A percentile compares a stretch with the other conserved stretches of the same genome.
These are phyloP conservation scores for Blumeria hordei DNA, from an alignment of 2,329 filamentous ascomycete species.

Conservation along the genomic window DNA sequence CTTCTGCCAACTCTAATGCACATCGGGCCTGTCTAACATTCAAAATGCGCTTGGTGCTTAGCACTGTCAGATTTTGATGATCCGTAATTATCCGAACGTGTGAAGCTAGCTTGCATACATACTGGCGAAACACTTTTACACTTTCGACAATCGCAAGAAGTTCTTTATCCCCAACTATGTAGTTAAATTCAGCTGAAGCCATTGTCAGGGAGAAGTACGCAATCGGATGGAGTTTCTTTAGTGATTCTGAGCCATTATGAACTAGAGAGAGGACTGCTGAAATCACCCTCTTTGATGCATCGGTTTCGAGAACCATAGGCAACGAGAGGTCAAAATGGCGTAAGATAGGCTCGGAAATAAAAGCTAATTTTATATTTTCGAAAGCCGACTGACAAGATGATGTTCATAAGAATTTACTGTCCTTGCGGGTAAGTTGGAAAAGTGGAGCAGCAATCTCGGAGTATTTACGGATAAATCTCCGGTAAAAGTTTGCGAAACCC, in stretches of 20 bases:
- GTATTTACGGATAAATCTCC: background rate
- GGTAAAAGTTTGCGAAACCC: background rate
- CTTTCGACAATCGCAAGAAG: background rate
- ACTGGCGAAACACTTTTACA: background rate
- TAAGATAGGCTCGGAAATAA: background rate
- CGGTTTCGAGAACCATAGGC: background rate
- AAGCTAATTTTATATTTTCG: background rate
- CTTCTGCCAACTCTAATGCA: background rate
- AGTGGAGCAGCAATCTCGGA: background rate
- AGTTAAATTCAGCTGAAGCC: background rate
- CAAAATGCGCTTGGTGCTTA: background rate
- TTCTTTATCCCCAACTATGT: background rate
- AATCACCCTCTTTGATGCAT: background rate
- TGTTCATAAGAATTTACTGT: background rate
- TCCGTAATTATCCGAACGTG: background rate
- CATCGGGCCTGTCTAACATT: background rate
- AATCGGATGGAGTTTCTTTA: background rate
- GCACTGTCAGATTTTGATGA: background rate
- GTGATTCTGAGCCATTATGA: background rate
- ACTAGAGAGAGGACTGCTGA: background rate
- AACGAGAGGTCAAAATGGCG: background rate
- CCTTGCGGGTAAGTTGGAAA: background rate
- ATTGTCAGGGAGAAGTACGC: background rate
- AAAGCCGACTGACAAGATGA: background rate
- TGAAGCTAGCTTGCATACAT: background rate